These are phyloP conservation scores for Protomyces gravidus DNA, from an alignment of 1,139 yeast species.

Conservation along the genomic window DNA sequence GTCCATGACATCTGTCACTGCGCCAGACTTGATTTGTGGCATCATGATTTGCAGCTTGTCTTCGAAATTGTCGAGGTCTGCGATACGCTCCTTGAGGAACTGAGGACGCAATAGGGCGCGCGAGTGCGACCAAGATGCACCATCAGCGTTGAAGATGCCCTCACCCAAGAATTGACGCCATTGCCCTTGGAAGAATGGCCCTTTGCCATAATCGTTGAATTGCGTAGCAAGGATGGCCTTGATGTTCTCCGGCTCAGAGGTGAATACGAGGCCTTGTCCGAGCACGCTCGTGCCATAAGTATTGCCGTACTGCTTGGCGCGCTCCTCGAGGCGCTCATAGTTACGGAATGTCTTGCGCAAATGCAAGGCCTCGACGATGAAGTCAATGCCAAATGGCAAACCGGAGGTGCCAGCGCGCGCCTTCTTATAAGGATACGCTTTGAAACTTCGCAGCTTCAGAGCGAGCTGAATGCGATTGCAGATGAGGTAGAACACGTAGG, in stretches of 20 bases:
- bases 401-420: background rate
- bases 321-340: slow-evolving; percentile 2
- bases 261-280: slow-evolving; percentile 5
- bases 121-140: slow-evolving; percentile 57
- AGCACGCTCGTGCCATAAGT: slow-evolving; percentile 9
- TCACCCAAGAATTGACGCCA: slow-evolving; percentile 49
- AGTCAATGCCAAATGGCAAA: slow-evolving; percentile 9
- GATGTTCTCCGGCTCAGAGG: slow-evolving; percentile 23
- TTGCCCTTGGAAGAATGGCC: slow-evolving; percentile 41
- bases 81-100: slow-evolving; percentile 54
- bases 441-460: background rate
- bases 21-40: slow-evolving; percentile 40
- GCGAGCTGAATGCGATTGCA: background rate
- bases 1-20: slow-evolving; percentile 49
- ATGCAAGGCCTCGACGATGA: background rate
- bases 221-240: slow-evolving; percentile 42
- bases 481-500: background rate
- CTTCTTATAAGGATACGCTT: background rate
- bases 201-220: slow-evolving; percentile 50
- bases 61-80: slow-evolving; percentile 50
- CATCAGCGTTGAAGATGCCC: slow-evolving; percentile 57
- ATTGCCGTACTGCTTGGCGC: slow-evolving; percentile 1
- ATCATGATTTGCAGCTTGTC: slow-evolving; percentile 47
- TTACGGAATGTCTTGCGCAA: slow-evolving; percentile 10
- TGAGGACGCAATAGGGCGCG: slow-evolving; percentile 58